A percentile compares a stretch with the other conserved stretches of the same genome.
These are phyloP conservation scores for Candolleomyces efflorescens DNA, from an alignment of 768 basidiomycete species.

Conservation along the genomic window DNA sequence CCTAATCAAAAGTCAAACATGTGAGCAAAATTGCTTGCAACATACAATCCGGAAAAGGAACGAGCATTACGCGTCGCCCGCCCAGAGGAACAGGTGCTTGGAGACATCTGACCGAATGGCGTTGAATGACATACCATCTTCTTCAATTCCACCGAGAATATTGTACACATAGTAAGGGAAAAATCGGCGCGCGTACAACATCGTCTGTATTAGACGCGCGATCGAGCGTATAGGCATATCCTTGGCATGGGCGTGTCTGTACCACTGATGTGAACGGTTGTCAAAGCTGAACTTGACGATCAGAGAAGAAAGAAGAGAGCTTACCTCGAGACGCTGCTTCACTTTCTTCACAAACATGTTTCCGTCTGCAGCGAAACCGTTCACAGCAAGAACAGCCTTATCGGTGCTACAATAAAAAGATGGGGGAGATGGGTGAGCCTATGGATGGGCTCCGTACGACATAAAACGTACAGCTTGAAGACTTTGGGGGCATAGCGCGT, in stretches of 20 bases:
- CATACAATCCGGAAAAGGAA: conserved; percentile 4
- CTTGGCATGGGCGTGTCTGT: conserved; percentile 93
- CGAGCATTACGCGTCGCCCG: conserved; percentile 4
- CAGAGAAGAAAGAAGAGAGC: conserved; percentile 19
- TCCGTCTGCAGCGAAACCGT: conserved; percentile 96
- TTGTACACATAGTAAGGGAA: conserved; percentile 99
- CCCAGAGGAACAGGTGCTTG: conserved; percentile 6
- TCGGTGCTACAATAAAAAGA: conserved; percentile 59
- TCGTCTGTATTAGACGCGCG: conserved; percentile 97
- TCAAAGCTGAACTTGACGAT: conserved; percentile 1
- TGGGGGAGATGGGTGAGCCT: not conserved
- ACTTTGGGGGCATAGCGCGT: conserved; percentile 96
- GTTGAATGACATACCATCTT: conserved; percentile 68
- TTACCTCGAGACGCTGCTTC: conserved; percentile 90
- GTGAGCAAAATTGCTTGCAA: conserved; percentile 14
- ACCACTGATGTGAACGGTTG: conserved; percentile 64
- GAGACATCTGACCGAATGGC: conserved; percentile 10
- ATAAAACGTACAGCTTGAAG: conserved; percentile 71
- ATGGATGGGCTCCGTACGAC: conserved; percentile 1
- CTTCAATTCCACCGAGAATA: conserved; percentile 93
- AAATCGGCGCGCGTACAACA: conserved; percentile 94
- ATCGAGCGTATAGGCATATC: conserved; percentile 97
- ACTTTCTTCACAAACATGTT: conserved; percentile 98
- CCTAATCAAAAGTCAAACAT: conserved; percentile 44
- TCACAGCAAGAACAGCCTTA: conserved; percentile 89